A percentile compares a stretch with the other conserved stretches of the same genome.
phyloP scores from a whole-genome alignment of 805 yeast species.

The Teunomyces cretensis region DNA sequence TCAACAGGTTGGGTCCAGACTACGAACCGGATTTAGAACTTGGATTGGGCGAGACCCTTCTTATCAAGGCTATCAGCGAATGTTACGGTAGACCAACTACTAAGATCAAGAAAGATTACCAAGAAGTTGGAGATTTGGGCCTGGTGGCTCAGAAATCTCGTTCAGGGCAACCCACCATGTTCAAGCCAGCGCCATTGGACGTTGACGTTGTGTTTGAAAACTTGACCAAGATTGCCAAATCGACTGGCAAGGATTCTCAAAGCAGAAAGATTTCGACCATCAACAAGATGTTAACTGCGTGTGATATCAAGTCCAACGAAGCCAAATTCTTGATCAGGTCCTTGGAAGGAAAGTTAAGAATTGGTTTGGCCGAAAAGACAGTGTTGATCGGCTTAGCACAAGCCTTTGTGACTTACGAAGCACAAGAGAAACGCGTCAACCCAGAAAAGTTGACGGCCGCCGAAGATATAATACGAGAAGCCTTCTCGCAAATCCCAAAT shows the following conservation, averaged over 20 bases:
- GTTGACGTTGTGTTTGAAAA: slow-evolving; percentile 71
- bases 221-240: slow-evolving; percentile 71
- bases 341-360: slow-evolving; percentile 87
- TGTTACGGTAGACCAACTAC: slow-evolving; percentile 79
- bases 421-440: slow-evolving; percentile 19
- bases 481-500: slow-evolving; percentile 87
- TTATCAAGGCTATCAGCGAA: slow-evolving; percentile 85
- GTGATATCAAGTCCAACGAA: slow-evolving; percentile 66
- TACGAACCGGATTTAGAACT: slow-evolving; percentile 87
- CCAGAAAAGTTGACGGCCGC: slow-evolving; percentile 57
- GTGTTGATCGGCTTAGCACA: slow-evolving; percentile 82
- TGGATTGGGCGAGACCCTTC: slow-evolving; percentile 87
- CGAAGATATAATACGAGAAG: slow-evolving; percentile 78
- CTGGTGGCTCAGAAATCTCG: slow-evolving; percentile 82
- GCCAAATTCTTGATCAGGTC: slow-evolving; percentile 90
- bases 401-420: slow-evolving; percentile 69
- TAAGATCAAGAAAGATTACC: slow-evolving; percentile 72
- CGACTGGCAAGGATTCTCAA: slow-evolving; percentile 83
- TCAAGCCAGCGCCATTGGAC: slow-evolving; percentile 81
- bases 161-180: slow-evolving; percentile 87
- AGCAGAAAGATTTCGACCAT: slow-evolving; percentile 72
- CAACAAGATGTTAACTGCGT: slow-evolving; percentile 80
- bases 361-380: slow-evolving; percentile 92
- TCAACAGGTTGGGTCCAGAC: slow-evolving; percentile 91
- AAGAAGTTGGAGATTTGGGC: slow-evolving; percentile 86